Conservation (phyloP, 2,329 filamentous ascomycete genomes). For the Arthrobotrys iridis region DNA sequence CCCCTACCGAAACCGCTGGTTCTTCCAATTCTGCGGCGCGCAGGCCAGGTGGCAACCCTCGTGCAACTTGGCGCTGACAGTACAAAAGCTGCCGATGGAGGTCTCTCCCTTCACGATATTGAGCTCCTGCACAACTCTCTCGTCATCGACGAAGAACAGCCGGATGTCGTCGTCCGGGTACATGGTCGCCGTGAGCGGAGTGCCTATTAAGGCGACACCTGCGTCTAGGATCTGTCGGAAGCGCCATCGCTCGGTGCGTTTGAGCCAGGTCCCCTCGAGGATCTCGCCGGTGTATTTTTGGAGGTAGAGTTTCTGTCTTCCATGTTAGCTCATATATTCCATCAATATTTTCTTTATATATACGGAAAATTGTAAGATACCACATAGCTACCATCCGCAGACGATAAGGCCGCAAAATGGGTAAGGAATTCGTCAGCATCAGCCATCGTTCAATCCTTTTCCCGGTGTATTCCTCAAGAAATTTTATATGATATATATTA, state of each 20-base stretch:
- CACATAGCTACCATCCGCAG: conserved; percentile 3
- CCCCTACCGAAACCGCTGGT: not conserved
- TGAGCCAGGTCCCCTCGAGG: conserved; percentile 6
- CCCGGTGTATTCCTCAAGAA: too few relatives aligned
- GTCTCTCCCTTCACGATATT: not conserved
- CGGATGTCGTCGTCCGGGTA: not conserved
- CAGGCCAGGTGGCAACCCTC: not conserved
- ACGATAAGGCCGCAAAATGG: not conserved
- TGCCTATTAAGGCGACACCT: not conserved
- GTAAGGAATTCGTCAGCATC: not conserved
- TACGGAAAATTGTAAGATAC: too few relatives aligned
- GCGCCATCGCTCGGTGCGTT: not conserved
- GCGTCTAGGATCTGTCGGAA: not conserved
- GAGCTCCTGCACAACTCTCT: not conserved
- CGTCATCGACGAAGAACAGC: not conserved
- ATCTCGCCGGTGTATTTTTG: conserved; percentile 15
- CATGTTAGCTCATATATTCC: too few relatives aligned
- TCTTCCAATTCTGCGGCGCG: not conserved
- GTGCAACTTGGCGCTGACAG: not conserved
- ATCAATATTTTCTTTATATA: too few relatives aligned
- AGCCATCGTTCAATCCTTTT: not conserved
- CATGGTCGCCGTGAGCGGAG: conserved; percentile 16
- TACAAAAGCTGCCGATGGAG: not conserved
- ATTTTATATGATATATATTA: not conserved
- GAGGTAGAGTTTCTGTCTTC: conserved; percentile 8